Evolutionary conservation across 192 early-diverging fungal genomes (phyloP).

Genomic region (Coemansia erecta): DNA sequence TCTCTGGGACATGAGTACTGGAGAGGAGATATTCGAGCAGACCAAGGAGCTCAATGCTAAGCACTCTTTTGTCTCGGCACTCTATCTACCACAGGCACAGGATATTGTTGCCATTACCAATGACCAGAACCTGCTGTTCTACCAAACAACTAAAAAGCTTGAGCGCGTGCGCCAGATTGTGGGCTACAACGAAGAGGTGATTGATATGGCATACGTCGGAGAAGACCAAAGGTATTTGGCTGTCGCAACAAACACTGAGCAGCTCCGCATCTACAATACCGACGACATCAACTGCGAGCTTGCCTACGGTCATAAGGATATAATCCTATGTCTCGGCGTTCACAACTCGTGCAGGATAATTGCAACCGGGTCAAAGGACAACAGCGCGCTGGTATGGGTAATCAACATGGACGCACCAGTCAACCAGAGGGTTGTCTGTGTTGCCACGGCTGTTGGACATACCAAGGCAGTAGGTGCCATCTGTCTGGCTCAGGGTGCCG

Average conservation of each 20-base stretch:
- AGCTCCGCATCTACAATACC: slow-evolving; percentile 84
- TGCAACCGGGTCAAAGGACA: slow-evolving; percentile 91
- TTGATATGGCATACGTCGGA: slow-evolving; percentile 82
- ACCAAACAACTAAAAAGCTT: slow-evolving; percentile 55
- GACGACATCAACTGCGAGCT: slow-evolving; percentile 77
- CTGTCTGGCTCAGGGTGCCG: slow-evolving; percentile 65
- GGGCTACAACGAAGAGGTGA: slow-evolving; percentile 95
- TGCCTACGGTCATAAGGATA: slow-evolving; percentile 86
- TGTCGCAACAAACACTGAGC: slow-evolving; percentile 91
- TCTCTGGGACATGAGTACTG: slow-evolving; percentile 82
- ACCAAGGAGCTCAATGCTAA: slow-evolving; percentile 68
- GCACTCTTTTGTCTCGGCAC: slow-evolving; percentile 72
- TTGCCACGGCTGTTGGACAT: slow-evolving; percentile 83
- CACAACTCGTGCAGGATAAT: slow-evolving; percentile 67
- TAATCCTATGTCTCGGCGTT: slow-evolving; percentile 76
- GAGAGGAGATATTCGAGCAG: slow-evolving; percentile 69
- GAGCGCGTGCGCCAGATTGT: slow-evolving; percentile 78
- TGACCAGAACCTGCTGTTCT: slow-evolving; percentile 90
- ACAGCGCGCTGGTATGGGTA: slow-evolving; percentile 79
- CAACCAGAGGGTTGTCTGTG: slow-evolving; percentile 58
- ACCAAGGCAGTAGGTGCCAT: slow-evolving; percentile 92
- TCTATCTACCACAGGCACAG: slow-evolving; percentile 59
- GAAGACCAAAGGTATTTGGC: slow-evolving; percentile 70
- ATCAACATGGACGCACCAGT: slow-evolving; percentile 61
- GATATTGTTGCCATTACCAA: slow-evolving; percentile 74